Evolutionary conservation across 805 yeast species (phyloP).

Genomic region (Yarrowia yakushimensis): DNA sequence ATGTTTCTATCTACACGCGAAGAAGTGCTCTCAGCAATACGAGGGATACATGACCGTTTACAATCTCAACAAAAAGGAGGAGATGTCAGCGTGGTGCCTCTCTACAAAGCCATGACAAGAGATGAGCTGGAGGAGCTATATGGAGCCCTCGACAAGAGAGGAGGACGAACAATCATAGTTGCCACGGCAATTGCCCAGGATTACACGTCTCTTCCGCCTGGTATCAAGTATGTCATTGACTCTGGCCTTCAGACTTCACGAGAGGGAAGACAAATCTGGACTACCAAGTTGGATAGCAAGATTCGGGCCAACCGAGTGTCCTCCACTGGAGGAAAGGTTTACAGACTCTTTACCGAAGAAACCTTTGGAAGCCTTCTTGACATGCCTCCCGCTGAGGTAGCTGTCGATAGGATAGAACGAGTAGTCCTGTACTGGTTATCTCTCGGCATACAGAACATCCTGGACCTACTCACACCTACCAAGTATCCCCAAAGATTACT

Average conservation of each 20-base stretch:
- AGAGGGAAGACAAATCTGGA: neutral
- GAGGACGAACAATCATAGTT: neutral
- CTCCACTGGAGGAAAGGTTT: neutral
- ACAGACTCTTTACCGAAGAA: conserved; percentile 1
- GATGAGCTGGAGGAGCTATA: neutral
- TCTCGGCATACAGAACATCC: neutral
- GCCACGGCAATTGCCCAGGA: conserved; percentile 5
- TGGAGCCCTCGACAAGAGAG: neutral
- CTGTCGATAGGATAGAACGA: neutral
- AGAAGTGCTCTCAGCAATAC: neutral
- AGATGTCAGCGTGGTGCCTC: neutral
- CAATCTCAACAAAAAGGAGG: neutral
- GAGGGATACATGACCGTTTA: neutral
- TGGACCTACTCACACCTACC: neutral
- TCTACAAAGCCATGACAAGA: neutral
- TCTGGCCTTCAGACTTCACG: neutral
- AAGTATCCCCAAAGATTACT: neutral
- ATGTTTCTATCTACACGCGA: neutral
- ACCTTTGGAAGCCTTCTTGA: neutral
- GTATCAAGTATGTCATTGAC: neutral
- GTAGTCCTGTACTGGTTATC: neutral
- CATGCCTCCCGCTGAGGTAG: neutral
- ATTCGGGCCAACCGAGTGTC: neutral
- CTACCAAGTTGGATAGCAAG: neutral
- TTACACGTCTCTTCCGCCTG: neutral